phyloP scores from a whole-genome alignment of 2,329 filamentous ascomycete species.

The Camillea tinctor region DNA sequence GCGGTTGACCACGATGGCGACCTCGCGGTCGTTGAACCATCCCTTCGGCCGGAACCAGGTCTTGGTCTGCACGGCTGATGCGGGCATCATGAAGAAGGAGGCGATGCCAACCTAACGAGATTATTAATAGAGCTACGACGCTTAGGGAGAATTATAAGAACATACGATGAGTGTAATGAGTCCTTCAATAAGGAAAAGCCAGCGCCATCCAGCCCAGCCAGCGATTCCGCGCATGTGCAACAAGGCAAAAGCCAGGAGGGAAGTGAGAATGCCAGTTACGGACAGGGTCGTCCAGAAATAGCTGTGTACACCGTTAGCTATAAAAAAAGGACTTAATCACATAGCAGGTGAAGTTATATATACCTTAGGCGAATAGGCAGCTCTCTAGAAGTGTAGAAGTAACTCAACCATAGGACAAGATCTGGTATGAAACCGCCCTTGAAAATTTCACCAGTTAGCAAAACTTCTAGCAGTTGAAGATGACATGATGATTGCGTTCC shows the following conservation, averaged over 20 bases:
- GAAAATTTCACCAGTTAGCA: constrained; percentile 3
- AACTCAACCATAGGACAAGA: constrained; percentile 33
- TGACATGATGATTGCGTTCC: background rate
- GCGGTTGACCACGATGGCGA: constrained; percentile 58
- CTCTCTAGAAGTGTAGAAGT: constrained; percentile 37
- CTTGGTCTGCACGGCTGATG: constrained; percentile 46
- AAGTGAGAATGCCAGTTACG: constrained; percentile 33
- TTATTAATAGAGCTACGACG: background rate
- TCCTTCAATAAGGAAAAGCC: constrained; percentile 58
- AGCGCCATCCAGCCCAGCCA: constrained; percentile 41
- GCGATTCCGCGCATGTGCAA: constrained; percentile 38
- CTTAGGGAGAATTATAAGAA: background rate
- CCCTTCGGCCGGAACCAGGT: constrained; percentile 48
- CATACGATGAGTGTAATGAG: constrained; percentile 44
- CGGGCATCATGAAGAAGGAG: constrained; percentile 54
- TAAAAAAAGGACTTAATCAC: background rate
- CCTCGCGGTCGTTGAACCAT: constrained; percentile 59
- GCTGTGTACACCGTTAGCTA: constrained; percentile 8
- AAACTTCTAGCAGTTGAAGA: background rate
- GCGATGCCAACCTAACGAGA: constrained; percentile 41
- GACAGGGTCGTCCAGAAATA: constrained; percentile 40
- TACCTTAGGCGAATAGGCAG: constrained; percentile 39
- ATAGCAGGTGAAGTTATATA: background rate
- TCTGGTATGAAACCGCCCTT: constrained; percentile 37
- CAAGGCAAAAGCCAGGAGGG: constrained; percentile 37